phyloP scores from a whole-genome alignment of 2,329 filamentous ascomycete genomes.

The Ceratocystis lukuohia region DNA sequence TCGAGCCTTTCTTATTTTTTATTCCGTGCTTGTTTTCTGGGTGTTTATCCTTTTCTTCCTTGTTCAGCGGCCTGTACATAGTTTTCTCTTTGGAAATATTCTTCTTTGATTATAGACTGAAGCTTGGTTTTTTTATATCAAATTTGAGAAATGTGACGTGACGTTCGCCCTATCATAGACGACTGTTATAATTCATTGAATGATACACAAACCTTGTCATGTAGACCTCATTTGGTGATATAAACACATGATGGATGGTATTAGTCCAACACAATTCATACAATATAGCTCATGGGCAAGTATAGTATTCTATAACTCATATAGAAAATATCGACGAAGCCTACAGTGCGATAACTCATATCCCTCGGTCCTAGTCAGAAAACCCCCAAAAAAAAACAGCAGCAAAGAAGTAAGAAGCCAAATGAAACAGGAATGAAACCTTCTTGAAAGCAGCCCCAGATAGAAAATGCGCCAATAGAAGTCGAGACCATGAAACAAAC shows the following conservation, averaged over 20 bases:
- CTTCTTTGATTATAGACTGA: slow-evolving; percentile 5
- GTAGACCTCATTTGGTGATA: not conserved
- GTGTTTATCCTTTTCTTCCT: not conserved
- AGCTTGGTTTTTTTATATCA: not conserved
- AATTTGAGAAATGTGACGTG: not conserved
- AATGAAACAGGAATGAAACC: not conserved
- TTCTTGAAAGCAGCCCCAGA: not conserved
- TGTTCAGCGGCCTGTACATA: slow-evolving; percentile 3
- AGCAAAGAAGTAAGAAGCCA: not conserved
- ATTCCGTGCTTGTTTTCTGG: not conserved
- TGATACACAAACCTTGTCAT: not conserved
- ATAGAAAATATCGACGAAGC: not conserved
- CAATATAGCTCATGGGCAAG: not conserved
- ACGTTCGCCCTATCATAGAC: not conserved
- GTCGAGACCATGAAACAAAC: not conserved
- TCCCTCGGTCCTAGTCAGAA: not conserved
- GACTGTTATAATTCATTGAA: not conserved
- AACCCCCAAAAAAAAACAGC: not conserved
- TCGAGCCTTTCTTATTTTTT: not conserved
- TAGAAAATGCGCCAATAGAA: not conserved
- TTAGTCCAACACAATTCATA: not conserved
- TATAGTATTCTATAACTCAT: not conserved
- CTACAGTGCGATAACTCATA: not conserved
- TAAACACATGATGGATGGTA: not conserved
- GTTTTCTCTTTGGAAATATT: not conserved